These are phyloP conservation scores for Termitomyces sp. DNA, from an alignment of 768 basidiomycete species.

Conservation along the genomic window DNA sequence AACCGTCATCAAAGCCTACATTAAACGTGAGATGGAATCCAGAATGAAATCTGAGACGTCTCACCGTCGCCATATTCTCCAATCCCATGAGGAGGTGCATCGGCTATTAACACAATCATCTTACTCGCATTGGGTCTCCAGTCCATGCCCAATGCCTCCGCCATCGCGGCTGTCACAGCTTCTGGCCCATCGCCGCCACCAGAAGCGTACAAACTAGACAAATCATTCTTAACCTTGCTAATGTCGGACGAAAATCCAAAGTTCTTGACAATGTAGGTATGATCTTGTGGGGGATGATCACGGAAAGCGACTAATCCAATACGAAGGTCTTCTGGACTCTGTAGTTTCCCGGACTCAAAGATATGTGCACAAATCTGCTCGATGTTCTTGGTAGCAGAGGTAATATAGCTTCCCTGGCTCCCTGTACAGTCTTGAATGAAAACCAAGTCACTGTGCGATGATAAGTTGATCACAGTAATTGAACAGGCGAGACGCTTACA, in stretches of 20 bases:
- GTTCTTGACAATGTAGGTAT: conserved; percentile 90
- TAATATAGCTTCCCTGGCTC: conserved; percentile 85
- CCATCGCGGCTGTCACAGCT: conserved; percentile 91
- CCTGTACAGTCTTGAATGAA: conserved; percentile 97
- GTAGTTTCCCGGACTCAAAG: conserved; percentile 90
- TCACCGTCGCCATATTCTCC: conserved; percentile 95
- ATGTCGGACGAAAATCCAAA: conserved; percentile 95
- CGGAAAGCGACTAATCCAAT: conserved; percentile 93
- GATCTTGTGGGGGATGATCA: conserved; percentile 97
- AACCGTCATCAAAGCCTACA: conserved; percentile 88
- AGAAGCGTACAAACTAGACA: conserved; percentile 81
- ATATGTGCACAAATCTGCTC: conserved; percentile 93
- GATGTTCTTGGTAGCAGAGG: conserved; percentile 96
- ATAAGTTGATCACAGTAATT: conserved; percentile 13
- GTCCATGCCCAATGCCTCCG: conserved; percentile 83
- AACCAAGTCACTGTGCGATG: conserved; percentile 70
- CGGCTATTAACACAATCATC: conserved; percentile 96
- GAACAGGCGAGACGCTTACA: conserved; percentile 45
- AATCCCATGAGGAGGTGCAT: conserved; percentile 97
- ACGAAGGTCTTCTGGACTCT: conserved; percentile 80
- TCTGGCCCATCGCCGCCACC: conserved; percentile 96
- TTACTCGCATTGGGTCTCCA: conserved; percentile 88
- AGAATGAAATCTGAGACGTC: conserved; percentile 19
- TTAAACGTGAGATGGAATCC: conserved; percentile 11
- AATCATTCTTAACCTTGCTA: conserved; percentile 76